These are phyloP conservation scores for Ustilago xerochloae DNA, from an alignment of 1,284 basidiomycete species.

Conservation along the genomic window DNA sequence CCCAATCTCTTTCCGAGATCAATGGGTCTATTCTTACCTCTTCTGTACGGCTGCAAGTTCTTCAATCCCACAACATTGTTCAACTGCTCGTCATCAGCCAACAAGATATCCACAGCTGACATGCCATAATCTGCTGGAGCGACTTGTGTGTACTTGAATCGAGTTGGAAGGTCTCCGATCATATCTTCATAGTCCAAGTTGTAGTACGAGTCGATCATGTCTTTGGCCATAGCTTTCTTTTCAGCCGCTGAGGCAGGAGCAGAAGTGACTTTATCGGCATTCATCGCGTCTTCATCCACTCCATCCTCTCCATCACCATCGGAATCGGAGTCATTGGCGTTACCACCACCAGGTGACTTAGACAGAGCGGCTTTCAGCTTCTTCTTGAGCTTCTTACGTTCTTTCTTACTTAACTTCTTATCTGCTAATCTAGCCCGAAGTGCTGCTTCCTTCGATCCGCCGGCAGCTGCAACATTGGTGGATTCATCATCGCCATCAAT, in stretches of 20 bases:
- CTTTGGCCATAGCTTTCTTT: conserved; percentile 73
- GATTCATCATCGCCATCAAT: conserved; percentile 53
- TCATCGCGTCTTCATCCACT: conserved; percentile 64
- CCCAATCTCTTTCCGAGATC: conserved; percentile 75
- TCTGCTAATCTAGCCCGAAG: conserved; percentile 50
- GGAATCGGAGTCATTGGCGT: conserved; percentile 30
- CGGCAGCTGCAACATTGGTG: conserved; percentile 20
- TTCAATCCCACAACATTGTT: conserved; percentile 90
- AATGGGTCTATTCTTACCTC: conserved; percentile 74
- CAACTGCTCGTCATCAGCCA: conserved; percentile 91
- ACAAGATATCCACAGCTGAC: conserved; percentile 85
- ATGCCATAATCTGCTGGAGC: conserved; percentile 79
- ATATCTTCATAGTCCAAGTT: conserved; percentile 94
- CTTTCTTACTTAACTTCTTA: conserved; percentile 78
- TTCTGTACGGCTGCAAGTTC: conserved; percentile 89
- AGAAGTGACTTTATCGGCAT: conserved; percentile 27
- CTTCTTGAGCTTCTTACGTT: conserved; percentile 75
- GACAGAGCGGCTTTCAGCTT: conserved; percentile 65
- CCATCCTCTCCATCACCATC: conserved; percentile 19
- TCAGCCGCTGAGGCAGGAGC: conserved; percentile 33
- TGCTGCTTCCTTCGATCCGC: conserved; percentile 32
- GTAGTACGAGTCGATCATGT: conserved; percentile 91
- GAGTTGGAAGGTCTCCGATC: conserved; percentile 88
- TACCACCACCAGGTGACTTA: conserved; percentile 33
- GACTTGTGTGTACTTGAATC: conserved; percentile 89